Conservation (phyloP, 2,329 filamentous ascomycete genomes). For the Aspergillus udagawae region DNA sequence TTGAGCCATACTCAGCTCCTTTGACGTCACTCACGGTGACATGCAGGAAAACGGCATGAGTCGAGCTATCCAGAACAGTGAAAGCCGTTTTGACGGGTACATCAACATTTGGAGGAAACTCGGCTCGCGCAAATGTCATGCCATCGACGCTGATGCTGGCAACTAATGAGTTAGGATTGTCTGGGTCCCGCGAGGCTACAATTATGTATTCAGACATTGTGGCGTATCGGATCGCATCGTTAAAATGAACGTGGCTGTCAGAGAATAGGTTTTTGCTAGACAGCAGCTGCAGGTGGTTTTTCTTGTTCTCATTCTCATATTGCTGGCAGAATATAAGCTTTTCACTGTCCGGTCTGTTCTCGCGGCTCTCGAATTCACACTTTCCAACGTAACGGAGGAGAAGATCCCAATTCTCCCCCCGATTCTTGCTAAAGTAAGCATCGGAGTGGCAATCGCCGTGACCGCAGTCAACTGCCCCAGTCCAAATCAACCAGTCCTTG, state of each 20-base stretch:
- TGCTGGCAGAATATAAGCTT: conserved; percentile 64
- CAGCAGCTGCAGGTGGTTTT: conserved; percentile 64
- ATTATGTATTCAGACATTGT: conserved; percentile 97
- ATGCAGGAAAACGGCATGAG: conserved; percentile 90
- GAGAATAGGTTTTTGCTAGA: conserved; percentile 76
- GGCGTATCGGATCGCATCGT: conserved; percentile 77
- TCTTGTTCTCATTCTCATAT: conserved; percentile 58
- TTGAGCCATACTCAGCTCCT: conserved; percentile 71
- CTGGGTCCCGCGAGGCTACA: conserved; percentile 63
- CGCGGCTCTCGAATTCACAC: conserved; percentile 80
- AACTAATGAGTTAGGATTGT: conserved; percentile 65
- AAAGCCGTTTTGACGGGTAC: conserved; percentile 77
- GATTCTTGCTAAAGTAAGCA: conserved; percentile 73
- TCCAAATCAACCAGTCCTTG: conserved; percentile 90
- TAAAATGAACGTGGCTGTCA: conserved; percentile 60
- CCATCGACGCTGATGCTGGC: conserved; percentile 85
- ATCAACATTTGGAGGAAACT: conserved; percentile 81
- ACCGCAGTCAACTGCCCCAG: conserved; percentile 66
- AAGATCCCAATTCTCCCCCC: conserved; percentile 73
- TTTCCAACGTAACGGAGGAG: conserved; percentile 70
- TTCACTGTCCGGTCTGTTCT: conserved; percentile 55
- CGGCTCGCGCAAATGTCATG: conserved; percentile 71
- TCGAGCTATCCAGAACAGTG: conserved; percentile 91
- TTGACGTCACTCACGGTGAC: conserved; percentile 69
- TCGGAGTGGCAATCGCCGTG: conserved; percentile 63